These are phyloP conservation scores for Hamiltosporidium tvaerminnensis DNA, from an alignment of 371 early-diverging fungal genomes.

Conservation along the genomic window DNA sequence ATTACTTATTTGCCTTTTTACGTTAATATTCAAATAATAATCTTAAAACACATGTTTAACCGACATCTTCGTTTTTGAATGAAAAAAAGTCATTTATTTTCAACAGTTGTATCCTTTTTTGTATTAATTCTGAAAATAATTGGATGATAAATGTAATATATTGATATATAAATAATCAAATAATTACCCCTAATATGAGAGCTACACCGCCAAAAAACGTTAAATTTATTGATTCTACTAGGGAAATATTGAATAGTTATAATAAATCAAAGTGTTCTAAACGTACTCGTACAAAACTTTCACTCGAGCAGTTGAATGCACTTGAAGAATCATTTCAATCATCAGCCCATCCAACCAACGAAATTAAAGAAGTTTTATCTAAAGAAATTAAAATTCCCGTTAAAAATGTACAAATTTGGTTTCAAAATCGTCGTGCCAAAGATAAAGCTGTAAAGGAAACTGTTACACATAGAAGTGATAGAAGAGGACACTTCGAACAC, in stretches of 20 bases:
- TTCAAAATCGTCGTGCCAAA: slow-evolving; percentile 50
- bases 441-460: slow-evolving; percentile 23
- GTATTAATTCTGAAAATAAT: no score
- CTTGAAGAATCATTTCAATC: slow-evolving; percentile 18
- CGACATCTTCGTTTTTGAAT: no score
- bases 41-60: no score
- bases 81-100: no score
- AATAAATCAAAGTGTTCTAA: neutral
- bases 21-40: no score
- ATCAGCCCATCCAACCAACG: slow-evolving; percentile 13
- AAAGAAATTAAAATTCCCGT: slow-evolving; percentile 23
- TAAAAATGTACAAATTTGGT: slow-evolving; percentile 48
- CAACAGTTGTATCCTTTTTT: no score
- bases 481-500: neutral
- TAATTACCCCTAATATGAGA: no score
- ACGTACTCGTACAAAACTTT: slow-evolving; percentile 15
- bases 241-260: slow-evolving; percentile 13
- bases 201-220: no score
- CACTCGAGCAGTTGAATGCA: slow-evolving; percentile 7
- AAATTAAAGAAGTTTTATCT: slow-evolving; percentile 9
- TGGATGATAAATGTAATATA: no score
- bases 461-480: neutral
- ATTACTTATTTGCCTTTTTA: no score
- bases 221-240: slow-evolving; percentile 25
- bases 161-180: no score